Conservation (phyloP, 331 rosid species). For the Spiraea crenata region DNA sequence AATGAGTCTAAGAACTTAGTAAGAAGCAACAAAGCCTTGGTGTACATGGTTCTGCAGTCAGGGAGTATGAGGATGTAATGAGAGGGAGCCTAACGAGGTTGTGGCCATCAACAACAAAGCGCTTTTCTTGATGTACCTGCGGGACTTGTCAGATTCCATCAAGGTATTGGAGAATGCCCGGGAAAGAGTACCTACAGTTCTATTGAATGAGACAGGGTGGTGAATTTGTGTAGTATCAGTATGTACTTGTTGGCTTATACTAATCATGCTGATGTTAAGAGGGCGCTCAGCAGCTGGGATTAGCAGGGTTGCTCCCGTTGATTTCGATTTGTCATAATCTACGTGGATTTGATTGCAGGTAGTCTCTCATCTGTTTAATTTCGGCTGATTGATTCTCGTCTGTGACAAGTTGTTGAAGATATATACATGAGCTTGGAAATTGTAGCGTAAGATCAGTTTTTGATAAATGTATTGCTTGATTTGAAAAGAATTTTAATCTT, state of each 20-base stretch:
- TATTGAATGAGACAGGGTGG: slow-evolving; percentile 76
- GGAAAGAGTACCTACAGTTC: slow-evolving; percentile 86
- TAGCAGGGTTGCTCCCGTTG: slow-evolving; percentile 94
- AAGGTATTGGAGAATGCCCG: slow-evolving; percentile 84
- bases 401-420: not conserved
- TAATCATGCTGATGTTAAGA: slow-evolving; percentile 86
- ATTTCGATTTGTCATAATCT: slow-evolving; percentile 75
- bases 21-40: slow-evolving; percentile 75
- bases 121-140: slow-evolving; percentile 85
- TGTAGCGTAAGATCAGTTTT: not conserved
- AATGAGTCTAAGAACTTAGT: slow-evolving; percentile 61
- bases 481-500: too few relatives aligned
- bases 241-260: slow-evolving; percentile 98
- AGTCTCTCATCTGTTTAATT: slow-evolving; percentile 13
- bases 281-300: slow-evolving; percentile 90
- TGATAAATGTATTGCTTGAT: not conserved
- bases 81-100: slow-evolving; percentile 61
- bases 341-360: slow-evolving; percentile 79
- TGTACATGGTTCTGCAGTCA: slow-evolving; percentile 83
- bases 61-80: slow-evolving; percentile 93
- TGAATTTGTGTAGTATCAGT: slow-evolving; percentile 91
- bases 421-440: not conserved
- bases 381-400: not conserved
- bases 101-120: slow-evolving; percentile 90
- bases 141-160: slow-evolving; percentile 93